phyloP scores from a whole-genome alignment of 768 basidiomycete species.

The Mycena capillaripes region DNA sequence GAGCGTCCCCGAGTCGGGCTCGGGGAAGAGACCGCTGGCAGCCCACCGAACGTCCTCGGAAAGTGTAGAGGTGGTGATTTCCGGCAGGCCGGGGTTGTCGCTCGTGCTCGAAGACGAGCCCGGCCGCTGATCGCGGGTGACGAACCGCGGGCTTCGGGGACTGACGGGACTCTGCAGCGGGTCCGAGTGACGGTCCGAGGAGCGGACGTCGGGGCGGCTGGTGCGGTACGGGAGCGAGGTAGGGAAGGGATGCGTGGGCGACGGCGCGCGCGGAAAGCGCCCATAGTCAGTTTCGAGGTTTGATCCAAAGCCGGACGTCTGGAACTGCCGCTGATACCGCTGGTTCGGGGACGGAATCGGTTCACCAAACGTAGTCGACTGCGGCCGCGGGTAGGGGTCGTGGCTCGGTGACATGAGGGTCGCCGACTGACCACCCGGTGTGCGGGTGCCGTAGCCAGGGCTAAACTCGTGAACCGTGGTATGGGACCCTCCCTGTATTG shows the following conservation, averaged over 20 bases:
- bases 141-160: constrained; percentile 59
- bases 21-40: neutral
- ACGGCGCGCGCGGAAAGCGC: constrained; percentile 57
- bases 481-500: constrained; percentile 56
- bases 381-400: constrained; percentile 75
- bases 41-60: constrained; percentile 27
- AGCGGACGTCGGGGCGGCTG: constrained; percentile 57
- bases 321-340: constrained; percentile 47
- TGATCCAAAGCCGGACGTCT: constrained; percentile 54
- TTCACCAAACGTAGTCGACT: constrained; percentile 73
- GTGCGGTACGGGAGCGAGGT: constrained; percentile 30
- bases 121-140: constrained; percentile 48
- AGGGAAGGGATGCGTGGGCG: constrained; percentile 41
- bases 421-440: constrained; percentile 29
- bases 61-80: constrained; percentile 6
- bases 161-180: constrained; percentile 78
- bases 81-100: constrained; percentile 32
- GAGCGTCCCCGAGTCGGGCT: constrained; percentile 25
- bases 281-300: constrained; percentile 52
- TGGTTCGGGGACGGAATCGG: constrained; percentile 55
- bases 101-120: constrained; percentile 43
- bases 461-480: constrained; percentile 48
- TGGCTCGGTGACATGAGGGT: constrained; percentile 58
- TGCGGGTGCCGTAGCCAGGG: constrained; percentile 44
- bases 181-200: constrained; percentile 55